Evolutionary conservation across 2,329 filamentous ascomycete genomes (phyloP), one percentile per base, ranked within the genome.

Genomic region (Alternaria novae-zelandiae): DNA sequence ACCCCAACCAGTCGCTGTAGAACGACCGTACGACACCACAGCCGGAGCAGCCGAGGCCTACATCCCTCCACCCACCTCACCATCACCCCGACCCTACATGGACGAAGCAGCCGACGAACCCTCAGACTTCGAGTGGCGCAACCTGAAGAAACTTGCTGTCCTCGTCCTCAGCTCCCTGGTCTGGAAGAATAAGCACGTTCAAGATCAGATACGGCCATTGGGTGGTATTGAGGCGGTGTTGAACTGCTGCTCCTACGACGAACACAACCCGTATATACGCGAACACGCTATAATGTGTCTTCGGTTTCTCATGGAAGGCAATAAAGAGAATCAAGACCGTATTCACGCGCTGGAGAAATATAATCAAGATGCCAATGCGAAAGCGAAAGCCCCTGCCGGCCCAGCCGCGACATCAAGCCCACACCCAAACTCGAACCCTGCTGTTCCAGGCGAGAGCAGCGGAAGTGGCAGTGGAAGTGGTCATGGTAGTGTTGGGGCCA

Each of bases 201-300:
- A 98, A 80, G 89, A 91, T 71, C 95, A 97, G 78, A 92, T 98
- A 66, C 88, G 96, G 47, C 87, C 89, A 53, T 88, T 95, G 72
- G 92, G 93, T 68, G 95, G 95, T 45, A 91, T 98, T 46, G 92
- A 97, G 70, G 90, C 92, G 0, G 86, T 98, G 20, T 87, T 97
- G 15, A 94, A 94, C 74, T 97, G 94, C 80, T 97, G 94, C 72
- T 88, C 90, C 30, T 96, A 96, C 76, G 95, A 98, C 76, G 93
- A 95, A 70, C 89, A 97, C 81, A 97, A 97, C 75, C 93, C 94
- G 0, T 97, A 95, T 76, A 94, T 97, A 67, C 93, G 95, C 73
- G 95, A 98, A 79, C 92, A 88, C 67, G 86, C 87, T 65, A 84
- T 84, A 61, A 82, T 88, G 69, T 89, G 86, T 50, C 70, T 82